Evolutionary conservation across 495 filamentous ascomycete genomes (phyloP).

Genomic region (Viridothelium virens): DNA sequence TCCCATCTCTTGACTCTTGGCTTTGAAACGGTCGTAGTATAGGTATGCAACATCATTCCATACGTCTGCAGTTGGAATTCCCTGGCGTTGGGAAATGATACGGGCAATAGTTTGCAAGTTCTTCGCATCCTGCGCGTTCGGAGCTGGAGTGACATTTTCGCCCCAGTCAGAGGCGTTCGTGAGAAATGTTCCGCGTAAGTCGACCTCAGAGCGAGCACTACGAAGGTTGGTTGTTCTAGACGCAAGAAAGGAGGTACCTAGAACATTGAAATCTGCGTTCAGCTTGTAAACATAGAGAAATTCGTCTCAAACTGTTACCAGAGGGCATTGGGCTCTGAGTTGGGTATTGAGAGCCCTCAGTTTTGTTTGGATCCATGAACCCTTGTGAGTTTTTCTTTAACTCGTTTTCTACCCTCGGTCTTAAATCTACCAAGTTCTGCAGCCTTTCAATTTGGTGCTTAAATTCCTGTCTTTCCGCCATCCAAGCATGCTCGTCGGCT

Average conservation of each 20-base stretch:
- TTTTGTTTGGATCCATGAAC: neutral
- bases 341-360: neutral
- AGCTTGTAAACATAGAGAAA: neutral
- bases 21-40: constrained; percentile 6
- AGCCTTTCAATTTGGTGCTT: constrained; percentile 32
- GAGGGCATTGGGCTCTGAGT: neutral
- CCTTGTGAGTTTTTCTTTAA: neutral
- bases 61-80: neutral
- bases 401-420: neutral
- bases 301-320: no score
- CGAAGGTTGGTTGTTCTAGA: neutral
- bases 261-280: neutral
- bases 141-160: neutral
- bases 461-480: constrained; percentile 21
- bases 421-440: constrained; percentile 11
- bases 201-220: neutral
- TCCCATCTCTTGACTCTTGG: neutral
- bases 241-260: neutral
- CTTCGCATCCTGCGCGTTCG: neutral
- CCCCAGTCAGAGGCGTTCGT: neutral
- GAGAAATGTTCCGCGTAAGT: neutral
- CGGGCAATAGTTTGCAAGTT: neutral
- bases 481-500: constrained; percentile 24
- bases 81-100: neutral
- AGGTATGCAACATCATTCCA: constrained; percentile 5